Evolutionary conservation across 331 rosid species (phyloP), one percentile per base, ranked within the genome.

Genomic region (Pyracantha coccinea): DNA sequence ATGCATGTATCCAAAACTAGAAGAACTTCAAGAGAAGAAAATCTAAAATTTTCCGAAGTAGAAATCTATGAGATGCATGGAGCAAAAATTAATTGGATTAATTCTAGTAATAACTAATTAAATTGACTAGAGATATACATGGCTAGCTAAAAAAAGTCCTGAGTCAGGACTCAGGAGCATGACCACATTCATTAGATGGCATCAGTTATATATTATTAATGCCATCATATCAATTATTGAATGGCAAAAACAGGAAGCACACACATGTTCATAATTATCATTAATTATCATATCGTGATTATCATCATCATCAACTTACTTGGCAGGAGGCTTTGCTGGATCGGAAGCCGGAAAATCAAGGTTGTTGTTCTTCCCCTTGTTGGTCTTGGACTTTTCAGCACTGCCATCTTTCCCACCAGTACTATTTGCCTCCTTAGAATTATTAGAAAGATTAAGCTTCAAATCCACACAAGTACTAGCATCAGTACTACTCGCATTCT

Each of bases 281-380:
- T 25, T 28, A 28, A 28, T 28, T 2, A 63, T 63, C 45, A 63
- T 2, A 9, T 35, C 44, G 44, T 35, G 44, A 35, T 63, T 6
- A 17, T 15, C 38, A 16, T 17, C 15, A 29, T 8, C 7, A 17
- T 7, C 68, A 8, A 63, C 68, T 84, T 88, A 92, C 99, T 92
- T 94, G 78, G 95, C 85, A 3, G 97, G 92, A 83, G 89, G 98
- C 68, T 85, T 93, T 53, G 90, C 74, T 0, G 92, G 91, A 85
- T 91, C 92, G 21, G 90, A 73, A 23, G 88, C 64, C 23, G 80
- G 86, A 47, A 85, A 88, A 73, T 73, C 77, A 65, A 60, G 53
- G 28, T 12, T 20, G 28, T 6, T 20, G 57, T 69, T 77, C 77
- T 81, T 87, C 32, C 81, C 91, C 81, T 83, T 88, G 17, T 72